Base-by-base conservation (phyloP, 805 yeast genomes). In the Dipodascopsis tothii region DNA sequence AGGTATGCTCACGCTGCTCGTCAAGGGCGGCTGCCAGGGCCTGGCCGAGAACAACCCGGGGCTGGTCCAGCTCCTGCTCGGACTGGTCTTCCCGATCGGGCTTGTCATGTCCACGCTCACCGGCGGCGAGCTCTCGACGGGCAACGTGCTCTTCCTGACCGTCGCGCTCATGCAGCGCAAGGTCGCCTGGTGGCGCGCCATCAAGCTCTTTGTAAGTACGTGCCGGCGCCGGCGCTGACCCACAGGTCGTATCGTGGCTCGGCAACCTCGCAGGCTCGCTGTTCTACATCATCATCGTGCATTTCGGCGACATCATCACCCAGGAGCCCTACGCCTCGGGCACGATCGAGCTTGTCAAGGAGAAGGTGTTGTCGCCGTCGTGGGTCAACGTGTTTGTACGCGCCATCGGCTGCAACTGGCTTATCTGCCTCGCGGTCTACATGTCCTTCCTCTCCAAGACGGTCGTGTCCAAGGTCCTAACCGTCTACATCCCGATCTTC, bases 381-480 rank as follows among this genome's bases (percentile, higher is more conserved):
- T 47, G 49, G 18, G 20, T 34, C 18, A 48, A 48, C 4, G 42
- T 50, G 3, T 48, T 50, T 44, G 49, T 50, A 11, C 48, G 54
- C 21, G 54, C 49, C 2, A 70, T 81, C 30, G 86, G 82, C 1
- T 87, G 92, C 25, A 84, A 84, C 61, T 84, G 83, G 57, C 80
- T 71, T 55, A 94, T 84, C 21, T 75, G 81, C 43, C 63, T 84
- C 22, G 94, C 87, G 1, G 78, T 83, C 5, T 84, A 81, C 62
- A 63, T 84, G 37, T 94, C 84, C 58, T 65, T 84, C 33, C 74
- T 84, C 78, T 83, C 82, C 4, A 81, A 80, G 57, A 94, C 94
- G 0, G 57, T 80, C 6, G 94, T 84, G 57, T 94, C 84, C 28
- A 82, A 81, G 54, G 68, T 80, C 22, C 37, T 80, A 4, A 63